Percentiles rank a stretch among this genome's conserved stretches.
phyloP scores from a whole-genome alignment of 1,284 basidiomycete species.

The Ceratobasidium papillatum region DNA sequence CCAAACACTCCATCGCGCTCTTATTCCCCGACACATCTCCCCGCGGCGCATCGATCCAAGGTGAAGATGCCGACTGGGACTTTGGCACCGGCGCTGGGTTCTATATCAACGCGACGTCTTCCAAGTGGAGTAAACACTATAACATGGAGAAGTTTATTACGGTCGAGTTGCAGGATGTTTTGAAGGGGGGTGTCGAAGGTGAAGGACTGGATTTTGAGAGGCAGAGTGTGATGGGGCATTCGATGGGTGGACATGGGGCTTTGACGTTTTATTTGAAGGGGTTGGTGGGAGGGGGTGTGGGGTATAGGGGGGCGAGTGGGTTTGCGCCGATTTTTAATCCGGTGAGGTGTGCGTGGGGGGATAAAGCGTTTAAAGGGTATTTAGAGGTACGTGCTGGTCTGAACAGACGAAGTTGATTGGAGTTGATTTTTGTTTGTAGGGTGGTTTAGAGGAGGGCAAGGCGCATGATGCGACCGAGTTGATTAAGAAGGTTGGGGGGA shows the following conservation, averaged over 20 bases:
- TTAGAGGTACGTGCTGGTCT: constrained; percentile 56
- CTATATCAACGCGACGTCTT: constrained; percentile 87
- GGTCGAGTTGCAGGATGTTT: constrained; percentile 80
- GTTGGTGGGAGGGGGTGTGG: constrained; percentile 53
- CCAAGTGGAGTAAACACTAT: constrained; percentile 84
- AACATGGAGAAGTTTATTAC: constrained; percentile 90
- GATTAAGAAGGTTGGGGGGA: constrained; percentile 70
- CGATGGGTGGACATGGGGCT: constrained; percentile 96
- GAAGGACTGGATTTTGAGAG: constrained; percentile 15
- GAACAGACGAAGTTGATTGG: no score
- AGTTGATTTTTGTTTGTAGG: constrained; percentile 47
- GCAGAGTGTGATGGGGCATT: constrained; percentile 68
- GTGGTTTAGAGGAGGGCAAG: constrained; percentile 80
- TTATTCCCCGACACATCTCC: constrained; percentile 98
- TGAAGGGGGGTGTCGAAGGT: constrained; percentile 59
- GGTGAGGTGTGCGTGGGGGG: constrained; percentile 82
- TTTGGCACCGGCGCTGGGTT: constrained; percentile 95
- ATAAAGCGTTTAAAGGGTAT: constrained; percentile 93
- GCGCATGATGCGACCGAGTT: constrained; percentile 89
- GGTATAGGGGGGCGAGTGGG: constrained; percentile 90
- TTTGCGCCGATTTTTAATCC: constrained; percentile 95
- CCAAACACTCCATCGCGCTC: constrained; percentile 85
- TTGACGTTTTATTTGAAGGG: constrained; percentile 85
- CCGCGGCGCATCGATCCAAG: constrained; percentile 87
- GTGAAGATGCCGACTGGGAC: constrained; percentile 87